Evolutionary conservation across 2,329 filamentous ascomycete genomes (phyloP), one percentile per base, ranked within the genome.

Genomic region (Ceratocystis cubensis): DNA sequence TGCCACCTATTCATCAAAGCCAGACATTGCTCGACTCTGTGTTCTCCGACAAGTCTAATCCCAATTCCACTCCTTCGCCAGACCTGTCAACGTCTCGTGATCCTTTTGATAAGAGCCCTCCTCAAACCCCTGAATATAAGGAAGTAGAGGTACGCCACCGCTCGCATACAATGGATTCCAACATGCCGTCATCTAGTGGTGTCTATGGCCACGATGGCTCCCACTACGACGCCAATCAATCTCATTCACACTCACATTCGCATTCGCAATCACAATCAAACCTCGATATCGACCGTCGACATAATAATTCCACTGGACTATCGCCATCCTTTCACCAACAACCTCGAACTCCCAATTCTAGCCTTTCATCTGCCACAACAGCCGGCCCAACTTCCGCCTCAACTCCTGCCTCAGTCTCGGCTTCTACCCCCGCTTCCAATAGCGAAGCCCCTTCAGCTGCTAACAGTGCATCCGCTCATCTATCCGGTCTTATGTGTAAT

Each of bases 401-500:
- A 69, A 81, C 79, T 68, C 82, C 82, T 84, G 1, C 82, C 83
- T 2, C 80, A 78, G 44, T 73, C 76, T 3, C 73, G 72, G 10
- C 80, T 81, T 44, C 67, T 20, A 28, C 53, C 57, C 28, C 65
- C 48, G n/a, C 66, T 61, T 20, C 65, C 63, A 10, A 62, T 28
- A 44, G 67, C 48, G 44, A 64, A 15, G 20, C 44, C 48, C 67
- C 53, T 28, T n/a, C 78, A 79, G 5, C 75, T 80, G 8, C 75
- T 77, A 59, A 76, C 78, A 1, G 78, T 0, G 78, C 80, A 0
- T 83, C 82, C 0, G 77, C 83, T 5, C 84, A 87, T 72, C 75
- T 87, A 10, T 87, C 84, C 0, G 84, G 84, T 0, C 74, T 87
- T 65, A 86, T 87, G 84, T 87, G 84, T 72, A 87, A 87, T 73